A percentile compares a stretch with the other conserved stretches of the same genome.
These are phyloP conservation scores for Colletotrichum neosansevieriae DNA, from an alignment of 2,329 filamentous ascomycete genomes.

Conservation along the genomic window DNA sequence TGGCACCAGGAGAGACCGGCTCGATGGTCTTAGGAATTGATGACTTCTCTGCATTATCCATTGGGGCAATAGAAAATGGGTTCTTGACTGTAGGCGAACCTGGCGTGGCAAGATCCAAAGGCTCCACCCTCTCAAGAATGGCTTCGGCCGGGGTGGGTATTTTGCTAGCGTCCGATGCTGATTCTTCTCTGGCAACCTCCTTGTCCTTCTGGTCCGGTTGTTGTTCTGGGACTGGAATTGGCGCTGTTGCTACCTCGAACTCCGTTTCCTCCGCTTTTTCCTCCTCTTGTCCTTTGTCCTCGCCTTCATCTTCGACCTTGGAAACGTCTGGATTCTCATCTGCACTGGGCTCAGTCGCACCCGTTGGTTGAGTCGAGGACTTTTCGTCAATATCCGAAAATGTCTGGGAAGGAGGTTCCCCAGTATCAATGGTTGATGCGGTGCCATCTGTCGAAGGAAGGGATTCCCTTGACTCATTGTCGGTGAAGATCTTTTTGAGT, in stretches of 20 bases:
- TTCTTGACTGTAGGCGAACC: conserved; percentile 48
- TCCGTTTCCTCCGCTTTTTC: background rate
- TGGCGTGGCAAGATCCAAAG: conserved; percentile 62
- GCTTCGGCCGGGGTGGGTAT: conserved; percentile 48
- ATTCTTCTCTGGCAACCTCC: conserved; percentile 39
- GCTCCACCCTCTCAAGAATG: conserved; percentile 61
- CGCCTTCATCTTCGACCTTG: conserved; percentile 38
- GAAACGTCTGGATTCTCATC: conserved; percentile 48
- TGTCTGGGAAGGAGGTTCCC: conserved; percentile 60
- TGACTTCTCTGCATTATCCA: conserved; percentile 21
- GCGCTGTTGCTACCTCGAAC: background rate
- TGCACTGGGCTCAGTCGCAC: conserved; percentile 50
- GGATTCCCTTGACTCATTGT: conserved; percentile 86
- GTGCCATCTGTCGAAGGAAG: conserved; percentile 77
- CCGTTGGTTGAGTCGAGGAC: conserved; percentile 55
- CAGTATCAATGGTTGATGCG: conserved; percentile 64
- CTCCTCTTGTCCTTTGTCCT: conserved; percentile 11
- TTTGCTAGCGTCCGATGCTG: conserved; percentile 48
- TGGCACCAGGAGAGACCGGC: conserved; percentile 7
- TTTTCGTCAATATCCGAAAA: conserved; percentile 62
- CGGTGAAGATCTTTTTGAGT: conserved; percentile 93
- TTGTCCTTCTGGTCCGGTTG: conserved; percentile 20
- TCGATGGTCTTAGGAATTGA: background rate
- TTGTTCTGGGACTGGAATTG: conserved; percentile 7
- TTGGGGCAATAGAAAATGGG: conserved; percentile 20